Percentiles rank a stretch among this genome's conserved stretches.
Evolutionary conservation across 1,139 yeast genomes (phyloP).

Genomic region (Arxiozyma slooffiae): DNA sequence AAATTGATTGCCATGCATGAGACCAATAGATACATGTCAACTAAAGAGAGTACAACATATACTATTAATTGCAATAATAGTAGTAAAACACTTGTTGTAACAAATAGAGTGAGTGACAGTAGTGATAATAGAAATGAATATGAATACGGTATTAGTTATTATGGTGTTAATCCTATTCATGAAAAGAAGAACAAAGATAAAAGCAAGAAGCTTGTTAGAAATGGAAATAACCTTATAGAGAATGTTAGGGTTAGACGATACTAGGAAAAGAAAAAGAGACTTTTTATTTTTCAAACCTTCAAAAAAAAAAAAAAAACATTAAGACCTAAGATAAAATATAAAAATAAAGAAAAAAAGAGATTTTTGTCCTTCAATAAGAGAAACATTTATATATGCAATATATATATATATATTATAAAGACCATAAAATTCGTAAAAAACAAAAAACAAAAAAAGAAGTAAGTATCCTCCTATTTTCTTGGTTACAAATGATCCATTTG

Average conservation of each 20-base stretch:
- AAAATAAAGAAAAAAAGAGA: too few species aligned
- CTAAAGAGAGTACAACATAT: background rate
- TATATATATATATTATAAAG: too few species aligned
- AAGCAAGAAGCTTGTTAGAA: background rate
- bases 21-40: background rate
- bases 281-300: too few species aligned
- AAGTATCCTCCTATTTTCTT: too few species aligned
- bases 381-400: background rate
- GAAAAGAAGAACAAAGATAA: background rate
- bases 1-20: background rate
- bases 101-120: background rate
- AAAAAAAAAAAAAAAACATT: too few species aligned
- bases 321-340: background rate
- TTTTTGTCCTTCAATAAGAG: background rate
- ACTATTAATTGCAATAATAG: background rate
- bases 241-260: background rate
- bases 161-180: background rate
- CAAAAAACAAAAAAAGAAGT: too few species aligned
- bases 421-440: too few species aligned
- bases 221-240: background rate
- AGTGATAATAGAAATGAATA: background rate
- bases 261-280: background rate
- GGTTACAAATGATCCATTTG: too few species aligned
- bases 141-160: background rate
- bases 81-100: constrained; percentile 1